Conservation (phyloP, 129 eudicot species). For the Centella asiatica region DNA sequence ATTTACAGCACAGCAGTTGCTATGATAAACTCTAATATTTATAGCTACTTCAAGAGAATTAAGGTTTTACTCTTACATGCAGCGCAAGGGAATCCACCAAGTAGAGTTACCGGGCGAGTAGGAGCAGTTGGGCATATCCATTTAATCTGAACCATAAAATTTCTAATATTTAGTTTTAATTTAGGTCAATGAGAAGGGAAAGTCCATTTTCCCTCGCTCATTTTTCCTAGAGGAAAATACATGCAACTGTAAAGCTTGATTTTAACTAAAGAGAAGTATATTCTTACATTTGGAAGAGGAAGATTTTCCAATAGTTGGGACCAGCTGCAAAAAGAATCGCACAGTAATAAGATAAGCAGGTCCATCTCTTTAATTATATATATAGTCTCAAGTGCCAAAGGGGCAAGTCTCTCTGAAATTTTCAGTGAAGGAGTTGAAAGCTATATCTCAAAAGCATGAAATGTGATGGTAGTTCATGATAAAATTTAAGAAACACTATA, state of each 20-base stretch:
- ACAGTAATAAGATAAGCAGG: conserved; percentile 17
- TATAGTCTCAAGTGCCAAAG: background rate
- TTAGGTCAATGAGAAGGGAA: too few species aligned
- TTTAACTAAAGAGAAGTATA: background rate
- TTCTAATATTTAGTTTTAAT: background rate
- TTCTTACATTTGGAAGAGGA: conserved; percentile 91
- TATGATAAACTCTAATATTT: background rate
- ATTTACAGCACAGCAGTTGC: background rate
- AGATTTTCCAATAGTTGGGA: conserved; percentile 87
- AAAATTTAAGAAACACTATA: background rate
- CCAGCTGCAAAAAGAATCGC: conserved; percentile 51
- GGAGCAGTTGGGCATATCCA: conserved; percentile 83
- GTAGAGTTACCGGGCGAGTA: conserved; percentile 53
- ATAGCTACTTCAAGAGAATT: background rate
- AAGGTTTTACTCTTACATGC: conserved; percentile 40
- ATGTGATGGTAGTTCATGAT: background rate
- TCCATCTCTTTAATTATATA: background rate
- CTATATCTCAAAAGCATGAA: background rate
- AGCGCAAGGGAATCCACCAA: conserved; percentile 68
- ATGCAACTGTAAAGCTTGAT: too few species aligned
- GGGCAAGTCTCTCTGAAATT: background rate
- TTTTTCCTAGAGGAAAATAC: too few species aligned
- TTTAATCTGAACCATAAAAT: conserved; percentile 19
- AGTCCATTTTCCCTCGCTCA: too few species aligned
- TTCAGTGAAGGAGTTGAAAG: background rate